These are phyloP conservation scores for Pseudoturritis turrita DNA, from an alignment of 345 rosid genomes.

Conservation along the genomic window DNA sequence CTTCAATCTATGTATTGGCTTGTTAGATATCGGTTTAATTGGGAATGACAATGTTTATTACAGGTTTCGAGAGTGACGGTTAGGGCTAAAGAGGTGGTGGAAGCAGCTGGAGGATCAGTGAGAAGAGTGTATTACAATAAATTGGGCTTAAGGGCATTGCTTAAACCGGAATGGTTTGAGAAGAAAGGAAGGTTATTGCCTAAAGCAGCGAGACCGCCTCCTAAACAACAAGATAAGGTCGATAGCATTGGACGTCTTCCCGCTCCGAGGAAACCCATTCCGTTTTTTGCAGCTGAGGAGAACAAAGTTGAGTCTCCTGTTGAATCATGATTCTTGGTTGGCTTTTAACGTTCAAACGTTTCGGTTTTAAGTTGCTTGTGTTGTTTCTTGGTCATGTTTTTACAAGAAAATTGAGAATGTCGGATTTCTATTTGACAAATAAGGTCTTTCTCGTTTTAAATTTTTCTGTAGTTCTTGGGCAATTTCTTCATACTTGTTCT, in stretches of 20 bases:
- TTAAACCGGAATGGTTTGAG: slow-evolving; percentile 93
- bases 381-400: slow-evolving; percentile 7
- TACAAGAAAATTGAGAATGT: not conserved
- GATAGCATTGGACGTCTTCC: slow-evolving; percentile 96
- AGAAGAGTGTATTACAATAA: slow-evolving; percentile 90
- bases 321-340: slow-evolving; percentile 17
- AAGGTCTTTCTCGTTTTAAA: not conserved
- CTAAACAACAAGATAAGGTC: slow-evolving; percentile 75
- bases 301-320: slow-evolving; percentile 34
- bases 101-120: slow-evolving; percentile 88
- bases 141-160: slow-evolving; percentile 76
- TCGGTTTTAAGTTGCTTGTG: not conserved
- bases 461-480: not conserved
- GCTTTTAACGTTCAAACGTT: not conserved
- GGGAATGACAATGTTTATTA: not conserved
- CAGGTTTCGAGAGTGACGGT: slow-evolving; percentile 92
- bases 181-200: slow-evolving; percentile 94
- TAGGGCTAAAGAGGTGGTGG: slow-evolving; percentile 84
- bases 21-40: not conserved
- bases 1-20: not conserved
- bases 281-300: slow-evolving; percentile 41
- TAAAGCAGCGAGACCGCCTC: slow-evolving; percentile 92
- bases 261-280: slow-evolving; percentile 83
- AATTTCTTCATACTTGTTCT: not conserved
- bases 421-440: not conserved